Evolutionary conservation across 2,329 filamentous ascomycete genomes (phyloP), one percentile per base, ranked within the genome.

Genomic region (Tolypocladium amazonense): DNA sequence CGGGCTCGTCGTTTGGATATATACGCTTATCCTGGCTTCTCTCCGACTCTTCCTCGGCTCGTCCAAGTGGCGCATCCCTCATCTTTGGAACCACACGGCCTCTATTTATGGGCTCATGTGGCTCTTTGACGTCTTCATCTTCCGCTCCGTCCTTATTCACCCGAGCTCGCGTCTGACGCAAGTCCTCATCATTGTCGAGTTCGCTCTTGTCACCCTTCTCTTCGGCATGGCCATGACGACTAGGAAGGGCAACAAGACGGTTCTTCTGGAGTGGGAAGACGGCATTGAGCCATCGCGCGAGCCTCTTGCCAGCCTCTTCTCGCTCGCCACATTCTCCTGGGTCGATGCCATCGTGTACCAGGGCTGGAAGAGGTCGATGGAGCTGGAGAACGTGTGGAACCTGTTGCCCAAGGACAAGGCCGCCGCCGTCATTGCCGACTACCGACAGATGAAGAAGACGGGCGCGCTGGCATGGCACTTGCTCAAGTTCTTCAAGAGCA

Each of bases 21-120:
- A 97, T 71, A 84, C 92, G 45, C 78, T 93, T 35, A 74, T 86
- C 20, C 81, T 99, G 61, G 87, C 87, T 18, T 83, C 85, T 25
- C 75, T 92, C 52, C 87, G 94, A 39, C 77, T 97, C 67, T 86
- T 75, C 75, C 84, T 80, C 74, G 87, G 73, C 73, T 85, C 77
- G 75, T 84, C 76, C 68, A 84, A 79, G 80, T 90, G 76, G 82
- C 82, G 72, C 73, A 71, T 94, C 18, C 87, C 88, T 11, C 81
- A 83, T 61, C 77, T 97, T 11, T 99, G 94, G 94, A 92, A 93
- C 70, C 94, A 99, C 73, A 97, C 94, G 0, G 89, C 91, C 25
- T 76, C 82, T 63, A 85, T 99, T 58, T 99, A 99, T 73, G 82
- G 83, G 59, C 77, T 86, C 58, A 88, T 92, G 71, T 99, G 93